Evolutionary conservation across 2,329 filamentous ascomycete genomes (phyloP).

Genomic region (Magnaporthales sp.): DNA sequence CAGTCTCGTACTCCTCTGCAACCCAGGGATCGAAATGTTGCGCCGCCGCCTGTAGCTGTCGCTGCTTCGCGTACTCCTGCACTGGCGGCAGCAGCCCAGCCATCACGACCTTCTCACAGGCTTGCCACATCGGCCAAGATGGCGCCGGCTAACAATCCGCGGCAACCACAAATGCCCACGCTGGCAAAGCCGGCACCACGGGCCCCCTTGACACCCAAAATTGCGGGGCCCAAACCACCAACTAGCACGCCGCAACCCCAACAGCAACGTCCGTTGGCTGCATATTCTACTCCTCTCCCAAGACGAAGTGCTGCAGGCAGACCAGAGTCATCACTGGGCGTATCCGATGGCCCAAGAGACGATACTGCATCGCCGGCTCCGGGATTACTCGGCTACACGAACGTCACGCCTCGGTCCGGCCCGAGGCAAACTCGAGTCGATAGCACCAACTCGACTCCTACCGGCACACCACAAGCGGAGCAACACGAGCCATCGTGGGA

Average conservation of each 20-base stretch:
- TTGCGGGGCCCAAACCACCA: constrained; percentile 24
- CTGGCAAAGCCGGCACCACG: constrained; percentile 47
- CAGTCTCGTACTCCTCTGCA: constrained; percentile 16
- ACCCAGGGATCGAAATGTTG: constrained; percentile 30
- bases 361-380: constrained; percentile 43
- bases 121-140: constrained; percentile 19
- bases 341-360: constrained; percentile 24
- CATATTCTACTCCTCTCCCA: constrained; percentile 32
- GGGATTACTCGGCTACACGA: constrained; percentile 48
- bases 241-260: constrained; percentile 12
- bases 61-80: constrained; percentile 12
- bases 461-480: constrained; percentile 45
- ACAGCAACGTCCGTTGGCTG: constrained; percentile 17
- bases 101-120: constrained; percentile 6
- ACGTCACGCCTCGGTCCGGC: constrained; percentile 72
- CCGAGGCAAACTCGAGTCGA: constrained; percentile 63
- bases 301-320: constrained; percentile 18
- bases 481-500: constrained; percentile 34
- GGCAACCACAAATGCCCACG: constrained; percentile 58
- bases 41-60: constrained; percentile 14
- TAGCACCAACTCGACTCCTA: constrained; percentile 59
- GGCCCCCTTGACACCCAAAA: constrained; percentile 45
- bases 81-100: neutral
- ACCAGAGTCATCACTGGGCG: constrained; percentile 11
- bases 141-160: constrained; percentile 36